Evolutionary conservation across 1,284 basidiomycete genomes (phyloP), one percentile per base, ranked within the genome.

Genomic region (Ganoderma lingzhi): DNA sequence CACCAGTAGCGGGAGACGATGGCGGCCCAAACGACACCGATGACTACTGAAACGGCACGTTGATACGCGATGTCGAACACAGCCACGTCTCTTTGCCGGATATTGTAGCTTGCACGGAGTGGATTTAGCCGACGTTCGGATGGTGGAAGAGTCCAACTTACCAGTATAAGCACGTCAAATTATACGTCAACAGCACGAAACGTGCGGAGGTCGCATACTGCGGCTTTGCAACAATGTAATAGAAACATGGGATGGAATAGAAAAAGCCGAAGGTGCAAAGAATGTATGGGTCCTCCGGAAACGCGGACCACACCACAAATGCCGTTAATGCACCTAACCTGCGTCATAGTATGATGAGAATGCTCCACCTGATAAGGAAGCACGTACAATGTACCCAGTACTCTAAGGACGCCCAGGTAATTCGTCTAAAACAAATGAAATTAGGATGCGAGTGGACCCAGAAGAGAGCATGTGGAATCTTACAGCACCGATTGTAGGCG

Each of bases 231-330:
- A 96, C 86, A 74, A 97, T 96, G 77, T 93, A 91, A 80, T 95
- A 96, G 83, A 98, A 99, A 80, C 97, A 98, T 2, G 97, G 97
- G 3, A 98, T 83, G 1, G 96, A 96, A 79, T 96, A 97, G 72
- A 98, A 84, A 78, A 95, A 93, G 0, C 97, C 97, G 71, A 96
- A 93, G 51, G 95, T 82, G 1, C 95, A 90, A 17, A 99, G 85
- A 1, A 91, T 84, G 42, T 92, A 79, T 0, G 93, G 86, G 72
- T 96, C 88, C 63, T 95, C 91, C 0, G 93, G 91, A 78, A 96
- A 96, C 32, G 92, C 75, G 0, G 88, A 84, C 80, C 93, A 97
- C 12, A 93, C 84, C 0, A 82, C 81, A 15, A 91, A 90, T 1
- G 96, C 96, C 1, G 93, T 89, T 0, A 84, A 81, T 1, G 96